A percentile compares a stretch with the other conserved stretches of the same genome.
phyloP scores from a whole-genome alignment of 176 grass and related monocot genomes.

The Phoenix roebelenii region DNA sequence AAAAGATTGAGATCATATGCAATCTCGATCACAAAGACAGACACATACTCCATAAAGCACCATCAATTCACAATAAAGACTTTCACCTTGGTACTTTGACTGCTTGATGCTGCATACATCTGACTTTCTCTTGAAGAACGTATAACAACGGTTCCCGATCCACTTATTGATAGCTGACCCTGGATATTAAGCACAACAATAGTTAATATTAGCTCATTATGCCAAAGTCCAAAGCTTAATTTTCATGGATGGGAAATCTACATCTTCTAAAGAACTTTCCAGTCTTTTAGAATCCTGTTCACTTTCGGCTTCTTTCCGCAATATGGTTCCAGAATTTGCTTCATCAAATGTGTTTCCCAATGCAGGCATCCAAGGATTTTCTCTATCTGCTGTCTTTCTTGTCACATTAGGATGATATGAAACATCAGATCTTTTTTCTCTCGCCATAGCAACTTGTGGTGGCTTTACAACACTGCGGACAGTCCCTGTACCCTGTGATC shows the following conservation, averaged over 20 bases:
- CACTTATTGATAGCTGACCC: constrained; percentile 38
- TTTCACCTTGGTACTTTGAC: constrained; percentile 65
- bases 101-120: constrained; percentile 37
- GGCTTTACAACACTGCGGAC: constrained; percentile 42
- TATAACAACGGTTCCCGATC: constrained; percentile 78
- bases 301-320: constrained; percentile 32
- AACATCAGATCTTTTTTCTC: constrained; percentile 47
- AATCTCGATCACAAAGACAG: neutral
- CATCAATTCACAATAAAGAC: neutral
- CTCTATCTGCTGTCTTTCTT: constrained; percentile 36
- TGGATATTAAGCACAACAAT: too few relatives aligned
- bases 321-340: constrained; percentile 28
- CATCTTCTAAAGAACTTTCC: constrained; percentile 69
- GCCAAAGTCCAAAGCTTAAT: too few relatives aligned
- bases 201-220: too few relatives aligned
- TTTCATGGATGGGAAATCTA: constrained; percentile 29
- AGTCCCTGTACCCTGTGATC: constrained; percentile 61
- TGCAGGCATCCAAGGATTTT: constrained; percentile 39
- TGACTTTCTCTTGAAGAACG: constrained; percentile 60
- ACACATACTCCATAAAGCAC: too few relatives aligned
- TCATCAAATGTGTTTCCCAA: constrained; percentile 44
- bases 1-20: constrained; percentile 21
- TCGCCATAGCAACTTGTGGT: constrained; percentile 37
- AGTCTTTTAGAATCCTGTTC: constrained; percentile 29
- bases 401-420: constrained; percentile 37